phyloP scores from a whole-genome alignment of 2,329 filamentous ascomycete species.

The Xylaria sp. region DNA sequence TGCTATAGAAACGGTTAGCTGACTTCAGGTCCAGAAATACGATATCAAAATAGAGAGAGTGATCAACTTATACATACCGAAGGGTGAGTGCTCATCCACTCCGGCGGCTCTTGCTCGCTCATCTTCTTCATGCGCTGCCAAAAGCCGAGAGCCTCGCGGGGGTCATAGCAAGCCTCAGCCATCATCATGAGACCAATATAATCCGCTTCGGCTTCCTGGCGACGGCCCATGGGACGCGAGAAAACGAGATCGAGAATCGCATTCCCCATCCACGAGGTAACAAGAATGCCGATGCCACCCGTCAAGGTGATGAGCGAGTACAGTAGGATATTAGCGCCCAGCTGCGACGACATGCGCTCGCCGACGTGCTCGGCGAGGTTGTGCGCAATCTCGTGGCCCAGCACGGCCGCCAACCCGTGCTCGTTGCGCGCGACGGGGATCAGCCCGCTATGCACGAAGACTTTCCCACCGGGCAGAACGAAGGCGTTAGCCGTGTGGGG shows the following conservation, averaged over 20 bases:
- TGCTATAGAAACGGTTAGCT: conserved; percentile 49
- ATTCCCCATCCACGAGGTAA: conserved; percentile 49
- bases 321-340: conserved; percentile 58
- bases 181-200: conserved; percentile 85
- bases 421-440: conserved; percentile 70
- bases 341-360: conserved; percentile 64
- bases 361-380: conserved; percentile 71
- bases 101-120: conserved; percentile 58
- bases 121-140: conserved; percentile 70
- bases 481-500: conserved; percentile 71
- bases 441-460: conserved; percentile 79
- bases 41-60: background rate
- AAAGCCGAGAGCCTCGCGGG: conserved; percentile 67
- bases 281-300: conserved; percentile 51
- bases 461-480: conserved; percentile 78
- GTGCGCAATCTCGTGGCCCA: conserved; percentile 82
- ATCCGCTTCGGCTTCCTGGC: conserved; percentile 79
- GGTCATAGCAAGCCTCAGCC: conserved; percentile 79
- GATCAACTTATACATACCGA: conserved; percentile 54
- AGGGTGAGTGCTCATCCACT: conserved; percentile 79
- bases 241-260: conserved; percentile 68
- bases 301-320: conserved; percentile 57
- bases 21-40: background rate
- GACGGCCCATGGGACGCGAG: conserved; percentile 69
- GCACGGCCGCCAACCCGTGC: conserved; percentile 73